Evolutionary conservation across 2,329 filamentous ascomycete species (phyloP).

Genomic region (Claviceps digitariae): DNA sequence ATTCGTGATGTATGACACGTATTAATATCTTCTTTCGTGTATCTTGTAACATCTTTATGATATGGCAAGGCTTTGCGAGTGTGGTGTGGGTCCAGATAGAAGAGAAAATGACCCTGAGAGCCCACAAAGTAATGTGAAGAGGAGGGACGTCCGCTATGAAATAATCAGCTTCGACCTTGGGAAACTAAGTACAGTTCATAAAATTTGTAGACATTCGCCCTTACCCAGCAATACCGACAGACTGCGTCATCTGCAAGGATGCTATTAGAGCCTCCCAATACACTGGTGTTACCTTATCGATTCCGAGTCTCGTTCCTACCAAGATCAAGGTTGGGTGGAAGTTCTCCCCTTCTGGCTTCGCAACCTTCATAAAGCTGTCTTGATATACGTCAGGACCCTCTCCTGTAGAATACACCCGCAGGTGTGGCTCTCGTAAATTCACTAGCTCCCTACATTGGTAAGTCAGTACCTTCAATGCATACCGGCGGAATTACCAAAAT

Average conservation of each 20-base stretch:
- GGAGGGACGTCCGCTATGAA: conserved; percentile 67
- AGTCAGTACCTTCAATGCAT: neutral
- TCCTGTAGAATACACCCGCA: conserved; percentile 79
- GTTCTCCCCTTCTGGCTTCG: conserved; percentile 47
- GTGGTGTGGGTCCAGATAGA: conserved; percentile 89
- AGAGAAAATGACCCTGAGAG: conserved; percentile 59
- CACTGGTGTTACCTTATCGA: conserved; percentile 85
- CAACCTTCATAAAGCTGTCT: conserved; percentile 69
- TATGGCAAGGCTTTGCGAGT: conserved; percentile 63
- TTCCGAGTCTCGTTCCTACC: conserved; percentile 77
- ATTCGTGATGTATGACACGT: conserved; percentile 81
- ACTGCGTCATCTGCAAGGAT: conserved; percentile 75
- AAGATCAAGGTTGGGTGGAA: conserved; percentile 83
- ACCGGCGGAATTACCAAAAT: conserved; percentile 17
- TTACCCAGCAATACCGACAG: conserved; percentile 91
- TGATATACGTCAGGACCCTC: conserved; percentile 90
- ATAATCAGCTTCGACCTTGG: neutral
- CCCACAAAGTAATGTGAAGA: conserved; percentile 59
- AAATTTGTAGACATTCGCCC: conserved; percentile 12
- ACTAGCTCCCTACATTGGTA: conserved; percentile 51
- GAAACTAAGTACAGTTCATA: neutral
- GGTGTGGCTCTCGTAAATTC: conserved; percentile 46
- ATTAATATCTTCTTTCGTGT: conserved; percentile 59
- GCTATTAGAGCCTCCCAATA: conserved; percentile 91
- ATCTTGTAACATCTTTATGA: conserved; percentile 39